These are phyloP conservation scores for Aspergillus flavus DNA, from an alignment of 2,329 filamentous ascomycete genomes.

Conservation along the genomic window DNA sequence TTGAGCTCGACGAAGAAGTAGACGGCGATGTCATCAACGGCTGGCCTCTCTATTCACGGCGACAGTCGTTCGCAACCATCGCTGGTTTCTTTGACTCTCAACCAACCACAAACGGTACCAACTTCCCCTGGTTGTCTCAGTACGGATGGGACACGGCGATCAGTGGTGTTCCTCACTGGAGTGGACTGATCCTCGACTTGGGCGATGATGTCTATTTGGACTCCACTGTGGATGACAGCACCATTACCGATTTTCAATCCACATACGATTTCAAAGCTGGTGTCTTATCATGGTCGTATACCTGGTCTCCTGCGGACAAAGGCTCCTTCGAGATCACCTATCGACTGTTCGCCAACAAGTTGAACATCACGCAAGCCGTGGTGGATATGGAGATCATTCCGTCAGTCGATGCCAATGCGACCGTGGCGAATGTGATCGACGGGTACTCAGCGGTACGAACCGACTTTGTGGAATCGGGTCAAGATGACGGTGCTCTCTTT, in stretches of 20 bases:
- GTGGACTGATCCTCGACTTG: conserved; percentile 60
- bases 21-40: conserved; percentile 61
- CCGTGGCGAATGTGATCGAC: conserved; percentile 68
- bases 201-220: conserved; percentile 59
- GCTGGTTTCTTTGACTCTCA: conserved; percentile 68
- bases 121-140: conserved; percentile 69
- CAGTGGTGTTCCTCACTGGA: conserved; percentile 71
- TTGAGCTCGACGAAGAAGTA: conserved; percentile 57
- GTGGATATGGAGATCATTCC: conserved; percentile 63
- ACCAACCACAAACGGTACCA: conserved; percentile 60
- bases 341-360: conserved; percentile 66
- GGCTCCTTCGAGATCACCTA: conserved; percentile 63
- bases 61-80: conserved; percentile 69
- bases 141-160: conserved; percentile 73
- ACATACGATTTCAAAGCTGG: conserved; percentile 66
- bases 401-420: conserved; percentile 55
- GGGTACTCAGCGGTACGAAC: conserved; percentile 69
- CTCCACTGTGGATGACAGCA: conserved; percentile 60
- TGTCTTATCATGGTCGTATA: conserved; percentile 65
- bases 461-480: conserved; percentile 59
- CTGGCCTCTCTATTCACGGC: conserved; percentile 67
- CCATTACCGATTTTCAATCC: conserved; percentile 64
- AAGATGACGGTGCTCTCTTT: conserved; percentile 62
- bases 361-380: conserved; percentile 63
- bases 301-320: conserved; percentile 60